Base-by-base conservation (phyloP, 352 stramenopile species). In the Globisporangium camurandrum region DNA sequence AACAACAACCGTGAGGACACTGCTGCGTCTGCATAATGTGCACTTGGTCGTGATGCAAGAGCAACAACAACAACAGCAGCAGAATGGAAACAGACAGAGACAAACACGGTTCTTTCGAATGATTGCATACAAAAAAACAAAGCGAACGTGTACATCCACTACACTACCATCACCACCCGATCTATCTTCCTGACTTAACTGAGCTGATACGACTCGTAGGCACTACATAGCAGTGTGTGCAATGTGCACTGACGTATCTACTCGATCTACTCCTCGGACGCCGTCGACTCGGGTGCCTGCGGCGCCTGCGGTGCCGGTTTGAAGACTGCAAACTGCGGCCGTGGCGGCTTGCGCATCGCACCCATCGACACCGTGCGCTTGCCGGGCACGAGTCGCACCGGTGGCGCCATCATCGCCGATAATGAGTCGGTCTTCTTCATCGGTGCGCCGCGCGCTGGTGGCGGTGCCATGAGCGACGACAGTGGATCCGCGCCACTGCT, bases 401-500 rank as follows among this genome's bases (percentile, higher is more conserved):
- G 75, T 10, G 84, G 84, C 27, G 82, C 82, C 82, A 95, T 95
- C 84, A 95, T 95, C 10, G 84, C 77, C 23, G 79, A 67, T 23
- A 95, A 44, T 16, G 84, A 75, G 45, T 92, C 81, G 57, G 88
- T 88, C 54, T 87, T 89, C 80, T 88, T 92, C n/a, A 86, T 57
- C 33, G 52, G 33, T 23, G 54, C 56, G 48, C 70, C 54, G 38
- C 76, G 75, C 40, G 66, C 65, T 17, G 79, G 67, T 41, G 84
- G 84, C 1, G 84, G 84, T 1, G 84, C 82, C 84, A 95, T 95
- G 26, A 95, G 49, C 1, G 82, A 77, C 3, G 84, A 62, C 22
- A 95, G 42, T n/a, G 82, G 74, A 52, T 95, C 82, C 10, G 62
- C 42, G 23, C 59, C 46, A 2, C 63, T 63, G 31, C 38, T 14